phyloP scores from a whole-genome alignment of 2,329 filamentous ascomycete species.

The Achaetomium macrosporum region DNA sequence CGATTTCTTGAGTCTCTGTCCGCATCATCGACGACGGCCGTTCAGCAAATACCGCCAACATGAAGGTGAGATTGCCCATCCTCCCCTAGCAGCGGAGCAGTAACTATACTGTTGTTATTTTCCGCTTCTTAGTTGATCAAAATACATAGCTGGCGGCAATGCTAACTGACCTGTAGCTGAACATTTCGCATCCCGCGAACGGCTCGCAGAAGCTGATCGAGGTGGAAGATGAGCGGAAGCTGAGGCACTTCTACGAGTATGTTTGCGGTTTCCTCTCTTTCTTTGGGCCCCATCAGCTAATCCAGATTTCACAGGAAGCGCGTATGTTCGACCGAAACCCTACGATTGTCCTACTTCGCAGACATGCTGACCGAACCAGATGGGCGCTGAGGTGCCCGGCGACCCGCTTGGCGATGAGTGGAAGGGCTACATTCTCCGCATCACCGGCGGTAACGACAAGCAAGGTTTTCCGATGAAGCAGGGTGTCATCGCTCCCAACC shows the following conservation, averaged over 20 bases:
- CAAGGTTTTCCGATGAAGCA: constrained; percentile 99
- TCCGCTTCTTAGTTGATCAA: background rate
- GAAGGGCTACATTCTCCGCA: constrained; percentile 99
- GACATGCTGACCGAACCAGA: constrained; percentile 41
- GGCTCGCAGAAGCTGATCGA: constrained; percentile 99
- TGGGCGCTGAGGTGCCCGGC: constrained; percentile 86
- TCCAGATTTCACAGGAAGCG: constrained; percentile 20
- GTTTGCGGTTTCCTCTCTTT: constrained; percentile 31
- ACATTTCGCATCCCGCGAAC: constrained; percentile 89
- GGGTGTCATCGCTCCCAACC: constrained; percentile 97
- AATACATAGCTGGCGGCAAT: constrained; percentile 6
- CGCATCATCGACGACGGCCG: constrained; percentile 24
- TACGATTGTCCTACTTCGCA: background rate
- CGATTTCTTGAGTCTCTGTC: constrained; percentile 23
- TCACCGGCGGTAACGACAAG: constrained; percentile 99
- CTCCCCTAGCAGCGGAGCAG: background rate
- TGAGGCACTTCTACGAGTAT: constrained; percentile 97
- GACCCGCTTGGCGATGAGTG: constrained; percentile 98
- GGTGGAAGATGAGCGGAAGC: constrained; percentile 98
- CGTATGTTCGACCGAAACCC: constrained; percentile 22
- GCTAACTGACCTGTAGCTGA: constrained; percentile 45
- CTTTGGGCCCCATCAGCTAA: constrained; percentile 15
- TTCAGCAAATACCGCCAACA: constrained; percentile 27
- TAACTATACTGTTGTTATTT: background rate
- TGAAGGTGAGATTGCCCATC: constrained; percentile 23